These are phyloP conservation scores for Sporothrix pseudoabietina DNA, from an alignment of 2,329 filamentous ascomycete species.

Conservation along the genomic window DNA sequence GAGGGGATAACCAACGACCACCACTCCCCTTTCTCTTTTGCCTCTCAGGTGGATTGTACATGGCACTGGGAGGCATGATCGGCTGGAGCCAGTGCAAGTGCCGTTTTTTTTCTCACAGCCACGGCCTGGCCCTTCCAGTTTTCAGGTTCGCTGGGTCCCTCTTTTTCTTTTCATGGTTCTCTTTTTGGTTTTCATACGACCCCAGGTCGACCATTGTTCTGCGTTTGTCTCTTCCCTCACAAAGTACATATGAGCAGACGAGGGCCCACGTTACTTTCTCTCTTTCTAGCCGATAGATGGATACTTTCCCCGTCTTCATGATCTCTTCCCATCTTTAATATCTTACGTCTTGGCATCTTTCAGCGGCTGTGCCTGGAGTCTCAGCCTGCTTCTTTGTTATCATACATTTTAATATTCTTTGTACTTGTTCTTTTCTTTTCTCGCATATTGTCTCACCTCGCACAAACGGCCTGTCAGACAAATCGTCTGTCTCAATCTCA, in stretches of 20 bases:
- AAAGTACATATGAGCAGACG: slow-evolving; percentile 8
- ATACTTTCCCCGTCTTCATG: background rate
- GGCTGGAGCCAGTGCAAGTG: background rate
- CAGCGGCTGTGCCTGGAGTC: slow-evolving; percentile 16
- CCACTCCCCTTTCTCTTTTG: background rate
- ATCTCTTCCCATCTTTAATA: background rate
- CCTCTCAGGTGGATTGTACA: slow-evolving; percentile 9
- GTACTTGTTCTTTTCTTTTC: background rate
- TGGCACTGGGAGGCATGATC: background rate
- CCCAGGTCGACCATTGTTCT: background rate
- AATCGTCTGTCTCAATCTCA: background rate
- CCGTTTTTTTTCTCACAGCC: slow-evolving; percentile 3
- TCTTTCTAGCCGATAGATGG: background rate
- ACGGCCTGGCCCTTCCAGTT: background rate
- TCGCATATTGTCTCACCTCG: background rate
- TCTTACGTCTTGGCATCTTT: background rate
- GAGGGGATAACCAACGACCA: background rate
- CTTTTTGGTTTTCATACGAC: slow-evolving; percentile 3
- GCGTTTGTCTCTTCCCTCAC: background rate
- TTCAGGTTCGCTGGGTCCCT: background rate
- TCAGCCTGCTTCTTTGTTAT: background rate
- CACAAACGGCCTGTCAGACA: background rate
- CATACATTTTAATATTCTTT: background rate
- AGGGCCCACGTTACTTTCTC: slow-evolving; percentile 2
- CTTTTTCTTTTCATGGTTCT: background rate